Base-by-base conservation (phyloP, 1,284 basidiomycete species). In the Apiotrichum akiyoshidainum region DNA sequence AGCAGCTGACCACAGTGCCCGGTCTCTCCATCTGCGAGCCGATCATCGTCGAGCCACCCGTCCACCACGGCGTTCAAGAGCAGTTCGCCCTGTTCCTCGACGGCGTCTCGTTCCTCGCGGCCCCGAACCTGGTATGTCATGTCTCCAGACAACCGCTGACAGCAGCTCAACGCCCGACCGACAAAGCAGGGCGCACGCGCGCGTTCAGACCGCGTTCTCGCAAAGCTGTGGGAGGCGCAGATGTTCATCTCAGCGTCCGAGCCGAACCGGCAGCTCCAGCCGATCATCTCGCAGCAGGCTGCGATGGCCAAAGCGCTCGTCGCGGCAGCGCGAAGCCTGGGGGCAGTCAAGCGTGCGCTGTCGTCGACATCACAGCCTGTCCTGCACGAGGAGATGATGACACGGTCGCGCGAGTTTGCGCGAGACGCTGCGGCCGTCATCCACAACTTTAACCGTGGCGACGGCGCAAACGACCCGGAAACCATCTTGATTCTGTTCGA, bases 171-270 rank as follows among this genome's bases (percentile, higher is more conserved):
- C 14, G 56, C 51, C 16, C 60, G 50, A 14, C 60, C 60, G 4
- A 55, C 53, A 19, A 61, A 58, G 33, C 60, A 41, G 0, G 60
- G 51, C 8, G 60, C 48, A 5, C 56, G 56, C 5, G 56, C 56
- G 9, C 60, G 60, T 12, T 52, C 50, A 33, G 60, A 61, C 33
- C 60, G 60, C 17, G 60, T 61, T 6, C 57, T 61, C 7, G 60
- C 60, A 8, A 58, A 58, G 35, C 35, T 61, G 17, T 61, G 60
- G 60, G 60, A 61, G 37, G 60, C 60, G 17, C 60, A 61, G 35
- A 55, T 61, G 56, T 49, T 58, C 51, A 42, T 61, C 7, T 61
- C 60, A 16, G 50, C 42, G 4, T 48, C 52, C 4, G 44, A 54
- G 35, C 14, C 45, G 19, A 41, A 21, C 12, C 13, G 35, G 19